These are phyloP conservation scores for Poa pratensis DNA, from an alignment of 176 grass and related monocot species.

Conservation along the genomic window DNA sequence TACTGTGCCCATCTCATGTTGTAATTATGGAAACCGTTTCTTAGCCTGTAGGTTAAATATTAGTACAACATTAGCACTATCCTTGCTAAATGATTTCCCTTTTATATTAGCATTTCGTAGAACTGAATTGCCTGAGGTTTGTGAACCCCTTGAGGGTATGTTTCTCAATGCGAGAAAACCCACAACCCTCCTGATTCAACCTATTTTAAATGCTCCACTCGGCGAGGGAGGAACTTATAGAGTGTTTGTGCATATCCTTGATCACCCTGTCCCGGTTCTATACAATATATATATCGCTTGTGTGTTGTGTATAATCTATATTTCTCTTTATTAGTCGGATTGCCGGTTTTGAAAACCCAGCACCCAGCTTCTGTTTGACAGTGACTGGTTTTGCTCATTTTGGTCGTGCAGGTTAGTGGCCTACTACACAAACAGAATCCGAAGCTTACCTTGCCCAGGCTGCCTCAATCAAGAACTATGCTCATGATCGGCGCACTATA, in stretches of 20 bases:
- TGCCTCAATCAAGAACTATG: slow-evolving; percentile 70
- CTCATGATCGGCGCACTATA: background rate
- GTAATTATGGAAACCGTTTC: background rate
- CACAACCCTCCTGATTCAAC: no score
- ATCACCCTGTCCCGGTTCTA: no score
- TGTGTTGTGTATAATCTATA: no score
- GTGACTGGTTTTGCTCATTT: slow-evolving; percentile 22
- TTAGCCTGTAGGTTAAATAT: background rate
- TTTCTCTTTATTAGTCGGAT: no score
- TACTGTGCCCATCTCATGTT: background rate
- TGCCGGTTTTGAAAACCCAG: background rate
- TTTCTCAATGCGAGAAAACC: no score
- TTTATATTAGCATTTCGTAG: background rate
- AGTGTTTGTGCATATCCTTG: no score
- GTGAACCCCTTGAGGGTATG: no score
- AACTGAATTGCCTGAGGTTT: no score
- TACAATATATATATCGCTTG: no score
- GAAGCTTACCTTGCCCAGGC: slow-evolving; percentile 60
- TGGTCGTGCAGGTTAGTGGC: slow-evolving; percentile 64
- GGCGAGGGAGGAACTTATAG: no score
- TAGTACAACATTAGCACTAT: background rate
- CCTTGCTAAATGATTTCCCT: background rate
- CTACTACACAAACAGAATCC: slow-evolving; percentile 76
- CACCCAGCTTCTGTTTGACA: background rate
- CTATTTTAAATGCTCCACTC: no score